Base-by-base conservation (phyloP, 805 yeast species). In the Clavispora carvajalis region DNA sequence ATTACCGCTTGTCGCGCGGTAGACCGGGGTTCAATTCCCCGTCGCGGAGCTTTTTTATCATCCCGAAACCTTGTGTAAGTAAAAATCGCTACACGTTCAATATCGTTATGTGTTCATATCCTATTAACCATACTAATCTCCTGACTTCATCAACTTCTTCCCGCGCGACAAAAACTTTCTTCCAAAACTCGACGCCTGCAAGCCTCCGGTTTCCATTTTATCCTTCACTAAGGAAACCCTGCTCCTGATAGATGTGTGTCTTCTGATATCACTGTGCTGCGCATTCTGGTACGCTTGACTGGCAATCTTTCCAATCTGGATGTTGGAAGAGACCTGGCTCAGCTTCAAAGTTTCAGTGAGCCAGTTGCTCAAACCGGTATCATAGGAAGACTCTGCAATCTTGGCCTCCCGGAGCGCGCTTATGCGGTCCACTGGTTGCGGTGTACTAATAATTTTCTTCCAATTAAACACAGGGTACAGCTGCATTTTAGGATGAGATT, bases 201-300 rank as follows among this genome's bases (percentile, higher is more conserved):
- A 44, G 3, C 71, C 71, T n/a, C 51, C 52, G 1, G 63, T 60
- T 60, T 74, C 71, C 37, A 68, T 71, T 51, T 66, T 71, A 48
- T 67, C 74, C 50, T 71, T 73, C 5, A 77, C 78, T 43, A 72
- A 73, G 16, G 73, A 72, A 15, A 66, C 73, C 47, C 80, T 60
- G 81, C 91, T 25, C 63, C 85, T 44, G 16, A 51, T 49, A 6
- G 52, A 49, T 2, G 51, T 47, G 35, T 51, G 53, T 52, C 82
- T 62, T 46, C 76, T 73, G 40, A 73, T 63, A 38, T 78, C 78
- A 46, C 67, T 73, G 50, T 76, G 77, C 6, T 76, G 68, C 1
- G 85, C 84, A 51, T 80, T 79, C 28, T 77, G 79, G 56, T 80
- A 82, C 1, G 87, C 88, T 40, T 74, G 77, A 22, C 74, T 65